These are phyloP conservation scores for Chalaropsis ovoidea DNA, from an alignment of 2,329 filamentous ascomycete species.

Conservation along the genomic window DNA sequence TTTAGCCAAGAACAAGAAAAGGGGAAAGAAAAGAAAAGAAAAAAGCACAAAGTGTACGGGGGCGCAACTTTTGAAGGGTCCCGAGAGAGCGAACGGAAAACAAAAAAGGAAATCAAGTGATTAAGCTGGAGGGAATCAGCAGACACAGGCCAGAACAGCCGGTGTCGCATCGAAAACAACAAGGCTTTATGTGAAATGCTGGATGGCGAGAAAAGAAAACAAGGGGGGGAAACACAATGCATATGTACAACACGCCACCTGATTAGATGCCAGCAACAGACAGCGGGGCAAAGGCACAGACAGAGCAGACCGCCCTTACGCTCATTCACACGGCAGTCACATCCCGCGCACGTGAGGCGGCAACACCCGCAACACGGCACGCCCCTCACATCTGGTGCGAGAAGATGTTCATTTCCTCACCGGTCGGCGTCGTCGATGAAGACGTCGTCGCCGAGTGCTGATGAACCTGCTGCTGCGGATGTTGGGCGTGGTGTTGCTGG, in stretches of 20 bases:
- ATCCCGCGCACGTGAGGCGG: background rate
- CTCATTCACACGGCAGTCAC: background rate
- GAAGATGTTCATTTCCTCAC: slow-evolving; percentile 96
- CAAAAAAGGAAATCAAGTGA: background rate
- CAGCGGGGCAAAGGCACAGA: background rate
- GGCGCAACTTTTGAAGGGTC: slow-evolving; percentile 22
- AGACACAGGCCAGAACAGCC: background rate
- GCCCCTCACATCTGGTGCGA: slow-evolving; percentile 68
- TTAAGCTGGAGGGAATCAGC: background rate
- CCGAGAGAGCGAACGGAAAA: slow-evolving; percentile 13
- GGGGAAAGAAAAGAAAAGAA: slow-evolving; percentile 28
- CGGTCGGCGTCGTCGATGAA: slow-evolving; percentile 29
- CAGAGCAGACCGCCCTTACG: too few species aligned
- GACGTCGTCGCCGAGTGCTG: slow-evolving; percentile 20
- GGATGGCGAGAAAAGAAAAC: slow-evolving; percentile 5
- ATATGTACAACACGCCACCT: background rate
- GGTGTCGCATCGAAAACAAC: background rate
- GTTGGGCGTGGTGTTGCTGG: slow-evolving; percentile 22
- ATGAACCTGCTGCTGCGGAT: slow-evolving; percentile 23
- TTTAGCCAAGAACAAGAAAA: slow-evolving; percentile 27
- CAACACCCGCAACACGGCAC: background rate
- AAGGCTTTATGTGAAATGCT: slow-evolving; percentile 16
- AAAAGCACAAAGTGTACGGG: slow-evolving; percentile 24
- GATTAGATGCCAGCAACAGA: background rate
- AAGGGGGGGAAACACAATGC: background rate